These are phyloP conservation scores for Claviceps quebecensis DNA, from an alignment of 2,329 filamentous ascomycete species.

Conservation along the genomic window DNA sequence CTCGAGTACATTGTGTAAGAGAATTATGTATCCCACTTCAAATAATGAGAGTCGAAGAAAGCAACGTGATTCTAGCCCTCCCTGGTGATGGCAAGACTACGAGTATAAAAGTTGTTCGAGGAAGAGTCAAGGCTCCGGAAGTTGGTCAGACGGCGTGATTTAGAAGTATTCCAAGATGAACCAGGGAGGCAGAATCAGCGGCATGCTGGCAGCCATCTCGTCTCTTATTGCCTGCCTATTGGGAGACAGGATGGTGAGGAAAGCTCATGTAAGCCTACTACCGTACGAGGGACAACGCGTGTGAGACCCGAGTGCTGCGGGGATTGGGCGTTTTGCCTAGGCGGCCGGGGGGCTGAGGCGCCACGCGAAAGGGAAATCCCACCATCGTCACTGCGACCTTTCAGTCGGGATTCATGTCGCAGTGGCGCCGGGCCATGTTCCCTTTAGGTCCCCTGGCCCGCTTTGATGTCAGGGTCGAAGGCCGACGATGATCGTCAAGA, in stretches of 20 bases:
- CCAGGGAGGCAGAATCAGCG: background rate
- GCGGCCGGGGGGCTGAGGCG: conserved; percentile 4
- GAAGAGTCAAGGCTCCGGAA: background rate
- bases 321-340: background rate
- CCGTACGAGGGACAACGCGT: background rate
- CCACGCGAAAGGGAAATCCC: conserved; percentile 2
- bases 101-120: background rate
- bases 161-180: background rate
- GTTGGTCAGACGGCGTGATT: background rate
- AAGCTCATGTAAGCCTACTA: background rate
- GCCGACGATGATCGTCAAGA: background rate
- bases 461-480: background rate
- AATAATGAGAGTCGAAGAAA: background rate
- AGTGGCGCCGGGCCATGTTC: background rate
- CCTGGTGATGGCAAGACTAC: background rate
- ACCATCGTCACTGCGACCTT: conserved; percentile 2
- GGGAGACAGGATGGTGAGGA: background rate
- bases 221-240: background rate
- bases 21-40: background rate
- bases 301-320: conserved; percentile 2
- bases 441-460: background rate
- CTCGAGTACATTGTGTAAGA: conserved; percentile 1
- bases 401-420: conserved; percentile 2
- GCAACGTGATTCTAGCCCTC: background rate
- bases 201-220: background rate